Percentiles rank a stretch among this genome's conserved stretches.
Evolutionary conservation across 495 filamentous ascomycete species (phyloP).

Genomic region (Penicillium fimorum): DNA sequence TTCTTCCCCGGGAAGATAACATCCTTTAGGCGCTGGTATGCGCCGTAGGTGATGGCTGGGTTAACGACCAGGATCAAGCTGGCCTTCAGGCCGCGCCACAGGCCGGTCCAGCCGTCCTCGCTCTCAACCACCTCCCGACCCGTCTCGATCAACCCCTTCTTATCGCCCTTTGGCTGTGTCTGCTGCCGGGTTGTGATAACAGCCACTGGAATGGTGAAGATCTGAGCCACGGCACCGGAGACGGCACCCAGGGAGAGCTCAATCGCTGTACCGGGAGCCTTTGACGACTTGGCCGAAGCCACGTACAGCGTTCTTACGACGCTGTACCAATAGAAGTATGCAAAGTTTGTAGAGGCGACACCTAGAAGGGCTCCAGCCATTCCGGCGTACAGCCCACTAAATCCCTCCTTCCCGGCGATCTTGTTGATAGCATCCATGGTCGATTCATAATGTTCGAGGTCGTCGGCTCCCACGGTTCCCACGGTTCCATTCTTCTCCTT

Average conservation of each 20-base stretch:
- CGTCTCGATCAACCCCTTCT: slow-evolving; percentile 85
- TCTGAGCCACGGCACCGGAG: slow-evolving; percentile 86
- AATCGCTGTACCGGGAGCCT: slow-evolving; percentile 73
- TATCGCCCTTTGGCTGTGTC: slow-evolving; percentile 78
- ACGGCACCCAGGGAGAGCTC: slow-evolving; percentile 87
- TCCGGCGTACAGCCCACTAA: slow-evolving; percentile 82
- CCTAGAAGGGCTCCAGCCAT: slow-evolving; percentile 83
- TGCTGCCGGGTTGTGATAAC: slow-evolving; percentile 96
- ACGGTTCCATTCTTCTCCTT: slow-evolving; percentile 50
- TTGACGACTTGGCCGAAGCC: slow-evolving; percentile 58
- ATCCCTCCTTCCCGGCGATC: slow-evolving; percentile 79
- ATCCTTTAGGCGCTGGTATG: slow-evolving; percentile 87
- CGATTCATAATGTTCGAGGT: slow-evolving; percentile 72
- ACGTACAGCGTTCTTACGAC: slow-evolving; percentile 81
- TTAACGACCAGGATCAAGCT: slow-evolving; percentile 96
- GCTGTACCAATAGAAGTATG: slow-evolving; percentile 99
- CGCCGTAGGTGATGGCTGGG: slow-evolving; percentile 96
- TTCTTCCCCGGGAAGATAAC: slow-evolving; percentile 73
- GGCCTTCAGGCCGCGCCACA: slow-evolving; percentile 95
- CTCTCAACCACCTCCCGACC: slow-evolving; percentile 83
- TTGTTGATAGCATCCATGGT: slow-evolving; percentile 85
- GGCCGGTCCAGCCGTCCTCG: slow-evolving; percentile 83
- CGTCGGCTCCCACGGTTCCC: slow-evolving; percentile 33
- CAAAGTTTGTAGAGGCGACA: slow-evolving; percentile 96
- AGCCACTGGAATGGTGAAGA: slow-evolving; percentile 94